Evolutionary conservation across 1,284 basidiomycete genomes (phyloP).

Genomic region (Naganishia albida): DNA sequence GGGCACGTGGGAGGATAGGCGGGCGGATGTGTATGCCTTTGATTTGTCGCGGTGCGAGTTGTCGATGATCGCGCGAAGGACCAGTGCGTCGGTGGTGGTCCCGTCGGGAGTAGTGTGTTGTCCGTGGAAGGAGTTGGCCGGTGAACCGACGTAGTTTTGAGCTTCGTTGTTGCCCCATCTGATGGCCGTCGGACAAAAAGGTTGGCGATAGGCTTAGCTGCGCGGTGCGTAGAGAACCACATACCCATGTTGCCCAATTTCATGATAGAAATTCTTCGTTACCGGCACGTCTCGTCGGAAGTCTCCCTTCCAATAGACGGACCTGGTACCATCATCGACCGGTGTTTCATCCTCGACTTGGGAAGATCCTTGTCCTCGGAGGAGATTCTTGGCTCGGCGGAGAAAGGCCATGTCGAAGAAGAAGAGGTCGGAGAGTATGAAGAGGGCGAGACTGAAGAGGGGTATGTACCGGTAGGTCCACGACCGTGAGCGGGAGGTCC

Average conservation of each 20-base stretch:
- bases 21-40: constrained; percentile 17
- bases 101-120: not conserved
- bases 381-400: constrained; percentile 3
- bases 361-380: not conserved
- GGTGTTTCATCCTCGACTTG: not conserved
- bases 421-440: not conserved
- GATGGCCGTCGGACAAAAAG: not conserved
- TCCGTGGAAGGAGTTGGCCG: constrained; percentile 23
- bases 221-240: not conserved
- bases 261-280: constrained; percentile 20
- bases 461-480: not conserved
- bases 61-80: constrained; percentile 22
- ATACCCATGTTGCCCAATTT: constrained; percentile 18
- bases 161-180: constrained; percentile 32
- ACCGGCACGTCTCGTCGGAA: constrained; percentile 4
- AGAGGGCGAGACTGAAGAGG: constrained; percentile 1
- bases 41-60: constrained; percentile 4
- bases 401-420: constrained; percentile 23
- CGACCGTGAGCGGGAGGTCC: not conserved
- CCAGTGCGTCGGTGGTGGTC: constrained; percentile 5
- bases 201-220: not conserved
- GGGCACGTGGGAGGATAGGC: constrained; percentile 12
- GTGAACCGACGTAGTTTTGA: constrained; percentile 19
- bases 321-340: not conserved
- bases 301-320: constrained; percentile 18